Evolutionary conservation across 495 filamentous ascomycete genomes (phyloP).

Genomic region (Friedmanniomyces endolithicus): DNA sequence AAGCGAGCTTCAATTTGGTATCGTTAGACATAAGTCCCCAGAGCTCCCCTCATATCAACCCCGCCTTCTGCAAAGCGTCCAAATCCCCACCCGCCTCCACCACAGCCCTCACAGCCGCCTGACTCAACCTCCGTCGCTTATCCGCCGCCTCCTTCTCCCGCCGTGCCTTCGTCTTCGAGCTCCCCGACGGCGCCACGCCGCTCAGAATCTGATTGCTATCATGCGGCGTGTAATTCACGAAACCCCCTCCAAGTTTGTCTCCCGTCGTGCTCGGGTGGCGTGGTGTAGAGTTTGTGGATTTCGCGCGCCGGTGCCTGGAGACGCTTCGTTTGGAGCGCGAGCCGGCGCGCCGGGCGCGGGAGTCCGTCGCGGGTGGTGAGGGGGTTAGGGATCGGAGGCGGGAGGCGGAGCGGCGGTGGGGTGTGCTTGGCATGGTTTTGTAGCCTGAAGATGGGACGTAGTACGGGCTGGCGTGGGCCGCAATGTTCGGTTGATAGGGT

Average conservation of each 20-base stretch:
- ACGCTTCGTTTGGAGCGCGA: slow-evolving; percentile 1
- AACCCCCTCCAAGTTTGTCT: slow-evolving; percentile 42
- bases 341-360: slow-evolving; percentile 7
- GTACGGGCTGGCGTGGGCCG: neutral
- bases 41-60: slow-evolving; percentile 18
- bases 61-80: slow-evolving; percentile 34
- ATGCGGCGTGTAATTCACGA: slow-evolving; percentile 82
- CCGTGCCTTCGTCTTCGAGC: slow-evolving; percentile 83
- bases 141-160: slow-evolving; percentile 79
- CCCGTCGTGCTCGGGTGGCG: slow-evolving; percentile 1
- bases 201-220: slow-evolving; percentile 73
- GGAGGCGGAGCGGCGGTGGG: slow-evolving; percentile 9
- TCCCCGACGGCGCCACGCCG: slow-evolving; percentile 83
- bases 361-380: slow-evolving; percentile 9
- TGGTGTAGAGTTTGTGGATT: slow-evolving; percentile 7
- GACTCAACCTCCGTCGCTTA: slow-evolving; percentile 57
- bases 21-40: neutral
- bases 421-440: slow-evolving; percentile 2
- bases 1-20: too few species aligned
- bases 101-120: slow-evolving; percentile 61
- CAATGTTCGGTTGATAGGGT: neutral
- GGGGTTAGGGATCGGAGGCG: slow-evolving; percentile 2
- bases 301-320: slow-evolving; percentile 8
- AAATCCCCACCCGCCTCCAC: slow-evolving; percentile 69
- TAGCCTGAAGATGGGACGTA: neutral